Evolutionary conservation across 176 grass and related monocot genomes (phyloP), one percentile per base, ranked within the genome.

Genomic region (Stipa capillata): DNA sequence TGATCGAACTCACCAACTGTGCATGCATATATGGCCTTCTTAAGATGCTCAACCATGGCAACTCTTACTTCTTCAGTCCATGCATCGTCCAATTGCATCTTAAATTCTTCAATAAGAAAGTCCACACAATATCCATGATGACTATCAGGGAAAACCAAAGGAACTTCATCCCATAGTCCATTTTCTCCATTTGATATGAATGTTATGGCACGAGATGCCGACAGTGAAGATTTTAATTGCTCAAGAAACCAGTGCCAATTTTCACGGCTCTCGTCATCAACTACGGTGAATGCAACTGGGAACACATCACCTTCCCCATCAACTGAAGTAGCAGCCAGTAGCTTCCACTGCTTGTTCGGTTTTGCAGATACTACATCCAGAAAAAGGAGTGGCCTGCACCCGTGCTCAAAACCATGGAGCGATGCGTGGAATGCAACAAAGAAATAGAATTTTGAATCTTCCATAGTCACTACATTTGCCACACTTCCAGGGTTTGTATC

Each of bases 401-500:
- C 96, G 56, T 98, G 81, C 86, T 94, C 92, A 73, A 98, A 98
- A 66, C 96, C 96, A 69, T 90, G 83, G 73, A 98, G 90, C 3
- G 83, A 95, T 5, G 96, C 96, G 23, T 84, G 81, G 78, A 98
- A 98, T 63, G 90, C 79, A 56, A 94, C 90, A 90, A 98, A 98
- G 42, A 98, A 82, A 61, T 90, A 81, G 42, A 91, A 93, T 69
- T 89, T 94, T 63, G 96, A 91, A 72, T 92, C 87, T 78, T 92
- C 92, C 56, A 93, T 88, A 33, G 83, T 60, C 49, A 88, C 83
- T 49, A 99, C 67, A 62, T 83, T 89, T 53, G 92, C 92, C 40
- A 91, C 78, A 85, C 96, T 99, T 76, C 88, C 90, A 75, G 96
- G 96, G 45, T 99, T 99, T 61, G 92, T 99, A 27, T 93, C 85